Evolutionary conservation across 225 moss, liverwort and hornwort genomes (phyloP).

Genomic region (Physcomitrium patens): DNA sequence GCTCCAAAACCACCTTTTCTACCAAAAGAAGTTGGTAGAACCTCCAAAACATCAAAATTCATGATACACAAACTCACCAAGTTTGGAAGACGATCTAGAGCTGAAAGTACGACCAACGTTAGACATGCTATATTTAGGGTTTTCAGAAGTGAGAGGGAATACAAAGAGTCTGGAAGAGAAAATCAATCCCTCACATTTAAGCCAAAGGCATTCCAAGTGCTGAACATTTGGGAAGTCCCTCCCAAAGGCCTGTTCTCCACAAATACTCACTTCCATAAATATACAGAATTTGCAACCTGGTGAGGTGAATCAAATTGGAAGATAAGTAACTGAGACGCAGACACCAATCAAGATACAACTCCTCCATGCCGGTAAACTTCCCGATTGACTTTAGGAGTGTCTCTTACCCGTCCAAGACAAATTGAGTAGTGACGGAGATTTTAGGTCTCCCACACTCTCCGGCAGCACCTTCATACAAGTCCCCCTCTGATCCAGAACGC

Average conservation of each 20-base stretch:
- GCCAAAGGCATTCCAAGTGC: too few relatives aligned
- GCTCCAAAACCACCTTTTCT: constrained; percentile 25
- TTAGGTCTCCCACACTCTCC: constrained; percentile 8
- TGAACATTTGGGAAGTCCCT: too few relatives aligned
- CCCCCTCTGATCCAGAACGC: neutral
- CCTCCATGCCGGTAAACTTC: neutral
- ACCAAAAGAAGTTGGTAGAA: constrained; percentile 28
- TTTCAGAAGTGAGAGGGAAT: too few relatives aligned
- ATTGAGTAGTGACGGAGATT: constrained; percentile 11
- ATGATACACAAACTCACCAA: constrained; percentile 2
- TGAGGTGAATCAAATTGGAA: constrained; percentile 1
- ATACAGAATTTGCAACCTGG: neutral
- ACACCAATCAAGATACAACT: neutral
- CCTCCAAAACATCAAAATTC: neutral
- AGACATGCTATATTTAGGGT: too few relatives aligned
- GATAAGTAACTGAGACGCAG: neutral
- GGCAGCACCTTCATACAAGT: constrained; percentile 14
- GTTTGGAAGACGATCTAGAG: constrained; percentile 25
- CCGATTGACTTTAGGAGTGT: constrained; percentile 19
- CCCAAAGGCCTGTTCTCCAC: too few relatives aligned
- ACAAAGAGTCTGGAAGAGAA: too few relatives aligned
- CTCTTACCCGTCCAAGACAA: neutral
- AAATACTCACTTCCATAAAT: neutral
- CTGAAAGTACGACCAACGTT: constrained; percentile 14
- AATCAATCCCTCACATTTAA: too few relatives aligned